Conservation (phyloP, 202 grass and related monocot genomes). For the Schoenoplectus triqueter region DNA sequence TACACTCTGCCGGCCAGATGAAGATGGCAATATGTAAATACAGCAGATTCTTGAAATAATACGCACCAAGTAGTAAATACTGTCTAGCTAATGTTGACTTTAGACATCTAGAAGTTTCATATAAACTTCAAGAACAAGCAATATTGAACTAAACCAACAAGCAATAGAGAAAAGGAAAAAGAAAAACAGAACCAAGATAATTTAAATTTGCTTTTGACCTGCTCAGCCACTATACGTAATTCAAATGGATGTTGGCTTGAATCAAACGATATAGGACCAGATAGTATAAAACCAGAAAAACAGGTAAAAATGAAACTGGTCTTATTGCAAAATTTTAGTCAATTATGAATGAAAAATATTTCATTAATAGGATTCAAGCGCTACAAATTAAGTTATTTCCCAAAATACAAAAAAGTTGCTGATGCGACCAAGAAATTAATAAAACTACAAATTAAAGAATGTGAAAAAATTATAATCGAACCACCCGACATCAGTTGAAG, state of each 20-base stretch:
- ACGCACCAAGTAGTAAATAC: not conserved
- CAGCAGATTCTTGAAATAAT: not conserved
- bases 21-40: not conserved
- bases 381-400: conserved; percentile 22
- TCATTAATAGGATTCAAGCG: conserved; percentile 10
- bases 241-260: not conserved
- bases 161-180: no score
- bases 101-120: not conserved
- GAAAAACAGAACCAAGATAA: no score
- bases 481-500: not conserved
- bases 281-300: not conserved
- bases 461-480: conserved; percentile 33
- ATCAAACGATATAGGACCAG: no score
- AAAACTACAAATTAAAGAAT: conserved; percentile 40
- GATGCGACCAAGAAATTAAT: conserved; percentile 29
- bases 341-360: conserved; percentile 6
- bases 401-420: not conserved
- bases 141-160: no score
- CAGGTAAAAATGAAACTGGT: not conserved
- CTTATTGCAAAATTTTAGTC: not conserved
- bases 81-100: not conserved
- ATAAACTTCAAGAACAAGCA: not conserved
- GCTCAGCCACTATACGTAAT: not conserved
- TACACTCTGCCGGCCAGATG: not conserved
- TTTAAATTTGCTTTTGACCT: not conserved